Evolutionary conservation across 345 rosid species (phyloP), one percentile per base, ranked within the genome.

Genomic region (Gossypium longicalyx): DNA sequence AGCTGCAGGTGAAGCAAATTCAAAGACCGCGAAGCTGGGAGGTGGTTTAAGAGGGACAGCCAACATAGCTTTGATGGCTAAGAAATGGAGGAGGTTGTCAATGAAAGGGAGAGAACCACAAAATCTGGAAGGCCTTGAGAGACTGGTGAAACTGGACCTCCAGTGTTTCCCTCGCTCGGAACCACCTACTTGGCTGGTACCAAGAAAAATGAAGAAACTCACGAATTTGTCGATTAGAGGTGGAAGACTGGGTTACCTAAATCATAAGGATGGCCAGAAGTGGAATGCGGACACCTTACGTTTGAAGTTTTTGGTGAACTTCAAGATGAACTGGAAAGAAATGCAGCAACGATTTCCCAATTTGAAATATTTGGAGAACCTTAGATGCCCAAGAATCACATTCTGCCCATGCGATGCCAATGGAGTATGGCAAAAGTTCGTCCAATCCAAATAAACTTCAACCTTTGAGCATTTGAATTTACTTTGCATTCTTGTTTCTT

Each of bases 301-400:
- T 65, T 70, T 86, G 66, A 75, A 79, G 79, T 79, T 27, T 58
- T 67, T 84, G 82, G 45, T 23, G 12, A 77, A 66, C 3, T 76
- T 86, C 3, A 67, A 74, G 69, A 70, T 69, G 81, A 66, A 76
- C 13, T 84, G 83, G 81, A 45, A 16, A 62, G 76, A 53, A 25
- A 7, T 81, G 66, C 58, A 4, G 22, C 25, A 69, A 49, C 43
- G 34, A 2, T 82, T 84, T 53, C 85, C 85, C 1, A 10, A 53
- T 0, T 74, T 84, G 82, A 16, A 34, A 5, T 84, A 82, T 56
- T 56, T 84, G 85, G 85, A 86, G 78, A 86, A 73, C 16, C 73
- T 77, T 22, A 63, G 71, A 47, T 81, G 89, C 57, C 86, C 80
- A 0, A 73, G 72, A 13, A 75, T 83, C 73, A 58, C 81, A 53